Evolutionary conservation across 257 asterid genomes (phyloP).

Genomic region (Cruciata laevipes): DNA sequence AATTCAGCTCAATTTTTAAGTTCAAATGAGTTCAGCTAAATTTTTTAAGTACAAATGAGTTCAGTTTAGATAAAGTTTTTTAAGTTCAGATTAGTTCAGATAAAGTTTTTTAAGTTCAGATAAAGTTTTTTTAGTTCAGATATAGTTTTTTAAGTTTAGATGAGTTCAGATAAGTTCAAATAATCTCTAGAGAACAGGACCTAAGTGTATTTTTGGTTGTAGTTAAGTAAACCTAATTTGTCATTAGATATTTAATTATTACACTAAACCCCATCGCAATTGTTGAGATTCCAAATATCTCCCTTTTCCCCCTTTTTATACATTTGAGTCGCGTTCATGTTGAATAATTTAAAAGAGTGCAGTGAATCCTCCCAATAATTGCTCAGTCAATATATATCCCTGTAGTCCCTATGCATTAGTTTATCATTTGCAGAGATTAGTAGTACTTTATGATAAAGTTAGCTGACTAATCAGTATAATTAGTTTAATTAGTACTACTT

Average conservation of each 20-base stretch:
- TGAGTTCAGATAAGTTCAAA: too few relatives aligned
- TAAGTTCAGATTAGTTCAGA: too few relatives aligned
- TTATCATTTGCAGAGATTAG: too few relatives aligned
- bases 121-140: too few relatives aligned
- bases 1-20: too few relatives aligned
- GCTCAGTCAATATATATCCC: not conserved
- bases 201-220: not conserved
- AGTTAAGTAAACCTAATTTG: not conserved
- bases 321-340: not conserved
- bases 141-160: too few relatives aligned
- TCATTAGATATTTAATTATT: too few relatives aligned
- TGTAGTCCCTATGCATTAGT: not conserved
- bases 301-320: not conserved
- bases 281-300: not conserved
- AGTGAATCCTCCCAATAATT: not conserved
- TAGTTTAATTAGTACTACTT: not conserved
- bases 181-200: too few relatives aligned
- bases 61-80: too few relatives aligned
- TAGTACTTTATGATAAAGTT: not conserved
- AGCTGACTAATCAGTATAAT: not conserved
- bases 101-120: too few relatives aligned
- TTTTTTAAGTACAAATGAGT: too few relatives aligned
- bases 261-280: not conserved
- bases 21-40: too few relatives aligned
- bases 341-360: not conserved